phyloP scores from a whole-genome alignment of 2,329 filamentous ascomycete species.

The Coleophoma eucalyptorum region DNA sequence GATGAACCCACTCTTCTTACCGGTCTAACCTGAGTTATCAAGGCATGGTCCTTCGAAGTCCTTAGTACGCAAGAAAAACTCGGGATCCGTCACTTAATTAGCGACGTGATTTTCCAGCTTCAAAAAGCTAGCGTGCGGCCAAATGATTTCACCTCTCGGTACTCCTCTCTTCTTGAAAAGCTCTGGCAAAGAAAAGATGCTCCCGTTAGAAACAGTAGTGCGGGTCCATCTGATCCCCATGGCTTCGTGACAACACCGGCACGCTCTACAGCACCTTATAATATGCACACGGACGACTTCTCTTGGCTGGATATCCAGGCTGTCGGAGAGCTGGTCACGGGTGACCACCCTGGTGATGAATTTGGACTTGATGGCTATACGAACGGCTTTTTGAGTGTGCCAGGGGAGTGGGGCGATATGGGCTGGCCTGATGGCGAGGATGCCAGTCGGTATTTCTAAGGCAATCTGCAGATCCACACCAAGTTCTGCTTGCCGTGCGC shows the following conservation, averaged over 20 bases:
- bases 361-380: constrained; percentile 9
- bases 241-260: constrained; percentile 13
- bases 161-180: constrained; percentile 53
- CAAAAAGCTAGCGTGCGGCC: constrained; percentile 53
- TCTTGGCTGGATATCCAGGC: constrained; percentile 59
- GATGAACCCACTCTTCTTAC: background rate
- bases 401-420: constrained; percentile 9
- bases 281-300: constrained; percentile 46
- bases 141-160: constrained; percentile 56
- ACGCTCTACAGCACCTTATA: constrained; percentile 29
- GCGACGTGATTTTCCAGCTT: constrained; percentile 51
- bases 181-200: constrained; percentile 40
- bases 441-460: constrained; percentile 3
- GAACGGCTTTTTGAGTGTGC: constrained; percentile 6
- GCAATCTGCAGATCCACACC: background rate
- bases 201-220: constrained; percentile 15
- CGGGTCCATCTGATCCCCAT: constrained; percentile 27
- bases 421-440: constrained; percentile 4
- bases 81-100: constrained; percentile 54
- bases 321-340: constrained; percentile 51
- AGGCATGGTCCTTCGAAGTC: constrained; percentile 55
- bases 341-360: constrained; percentile 25
- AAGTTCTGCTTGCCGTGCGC: too few species aligned
- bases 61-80: constrained; percentile 50
- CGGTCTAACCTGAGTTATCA: background rate